Conservation (phyloP, 2,329 filamentous ascomycete species). For the Alternaria infectoria region DNA sequence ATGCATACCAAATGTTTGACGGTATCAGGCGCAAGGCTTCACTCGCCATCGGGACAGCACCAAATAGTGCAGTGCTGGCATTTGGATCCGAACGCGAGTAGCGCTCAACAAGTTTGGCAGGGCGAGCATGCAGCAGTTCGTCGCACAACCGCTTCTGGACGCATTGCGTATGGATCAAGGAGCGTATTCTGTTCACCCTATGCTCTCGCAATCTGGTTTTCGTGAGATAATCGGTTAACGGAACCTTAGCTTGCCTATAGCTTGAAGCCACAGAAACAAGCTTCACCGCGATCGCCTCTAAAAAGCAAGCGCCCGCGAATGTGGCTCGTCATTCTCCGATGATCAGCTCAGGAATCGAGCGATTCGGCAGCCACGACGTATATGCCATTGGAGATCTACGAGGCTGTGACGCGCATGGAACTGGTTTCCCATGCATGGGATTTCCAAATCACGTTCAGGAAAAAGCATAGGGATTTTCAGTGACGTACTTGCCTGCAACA, state of each 20-base stretch:
- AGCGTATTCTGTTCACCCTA: not conserved
- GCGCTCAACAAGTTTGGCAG: not conserved
- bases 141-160: not conserved
- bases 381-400: not conserved
- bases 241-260: not conserved
- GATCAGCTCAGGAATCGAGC: not conserved
- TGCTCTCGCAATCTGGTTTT: not conserved
- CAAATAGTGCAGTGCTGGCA: not conserved
- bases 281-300: not conserved
- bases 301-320: not conserved
- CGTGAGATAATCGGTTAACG: not conserved
- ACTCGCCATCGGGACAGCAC: not conserved
- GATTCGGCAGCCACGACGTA: not conserved
- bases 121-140: not conserved
- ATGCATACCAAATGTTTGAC: not conserved
- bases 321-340: not conserved
- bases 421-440: not conserved
- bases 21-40: not conserved
- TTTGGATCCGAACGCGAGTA: not conserved
- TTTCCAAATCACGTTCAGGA: not conserved
- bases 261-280: not conserved
- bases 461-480: not conserved
- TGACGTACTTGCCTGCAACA: conserved; percentile 2
- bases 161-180: not conserved
- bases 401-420: not conserved